Base-by-base conservation (phyloP, 2,329 filamentous ascomycete genomes). In the Aspergillus sp. region DNA sequence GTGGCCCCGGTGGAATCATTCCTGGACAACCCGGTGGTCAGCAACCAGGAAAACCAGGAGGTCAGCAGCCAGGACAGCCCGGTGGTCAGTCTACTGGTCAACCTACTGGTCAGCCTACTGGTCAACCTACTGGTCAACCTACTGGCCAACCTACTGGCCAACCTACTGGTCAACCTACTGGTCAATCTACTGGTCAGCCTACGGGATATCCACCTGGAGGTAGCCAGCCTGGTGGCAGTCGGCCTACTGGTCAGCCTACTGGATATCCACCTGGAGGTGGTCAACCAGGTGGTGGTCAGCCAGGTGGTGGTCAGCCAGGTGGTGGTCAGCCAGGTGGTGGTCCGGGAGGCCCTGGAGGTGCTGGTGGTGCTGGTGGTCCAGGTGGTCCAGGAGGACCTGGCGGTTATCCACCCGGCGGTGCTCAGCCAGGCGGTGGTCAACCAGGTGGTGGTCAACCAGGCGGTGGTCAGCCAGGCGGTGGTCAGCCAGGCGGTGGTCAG, bases 1-100 rank as follows among this genome's bases (percentile, higher is more conserved):
- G 27, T 14, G 55, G 52, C 7, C 17, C 52, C 14, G 52, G 55
- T 8, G 45, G 35, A 43, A 52, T 59, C 21, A 60, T 57, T 47
- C 56, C 58, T 40, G 40, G 52, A 17, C n/a, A 14, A 40, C 31
- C 53, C 35, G 59, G 57, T 2, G 43, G 43, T 27, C 43, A 40
- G 8, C 44, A 45, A 17, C 14, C 37, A 17, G 37, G 54, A 8
- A 37, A 23, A 44, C 49, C 52, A 7, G 48, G 47, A 9, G 47
- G 21, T 2, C 37, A 19, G 35, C 7, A 31, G 17, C 47, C 58
- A 8, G 49, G 58, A 21, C 21, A 21, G 21, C 21, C 21, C 8
- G 31, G 31, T 19, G 52, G 53, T 14, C 40, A 43, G n/a, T 25
- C 48, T 51, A 51, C 56, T 37, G 39, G 23, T 25, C 23, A 25